Base-by-base conservation (phyloP, 129 eudicot species). In the Solidago caesia region DNA sequence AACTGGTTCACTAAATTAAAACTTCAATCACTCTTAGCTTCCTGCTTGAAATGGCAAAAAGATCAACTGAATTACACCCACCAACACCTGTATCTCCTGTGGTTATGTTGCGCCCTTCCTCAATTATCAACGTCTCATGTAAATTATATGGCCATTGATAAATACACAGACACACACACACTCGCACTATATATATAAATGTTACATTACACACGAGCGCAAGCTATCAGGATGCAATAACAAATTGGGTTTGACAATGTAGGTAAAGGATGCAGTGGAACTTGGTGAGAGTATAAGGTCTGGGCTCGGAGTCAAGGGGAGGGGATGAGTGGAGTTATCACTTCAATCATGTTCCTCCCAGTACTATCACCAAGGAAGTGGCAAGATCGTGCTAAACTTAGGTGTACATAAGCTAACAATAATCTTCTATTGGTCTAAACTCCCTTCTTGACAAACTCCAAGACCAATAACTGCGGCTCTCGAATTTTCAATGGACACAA, bases 251-350 rank as follows among this genome's bases (percentile, higher is more conserved):
- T 73, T 73, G 70, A 45, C 46, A 74, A 73, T 58, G 58, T 57
- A 79, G 83, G 79, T 79, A n/a, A 57, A 66, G 42, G 83, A 79
- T 57, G 79, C 79, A 8, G 61, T 73, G 66, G 83, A 79, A 46
- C 53, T 75, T 66, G 83, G 83, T 56, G 83, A 33, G 10, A 73
- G 44, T 58, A 79, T 79, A 72, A 73, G 70, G 47, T 79, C 83
- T 33, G 69, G 83, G 52, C 83, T 79, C 0, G 79, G 83, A 9
- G 83, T 79, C 46, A 79, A 73, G 70, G 83, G 83, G 13, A 73
- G 83, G 75, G 78, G 78, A 45, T 73, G 42, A 73, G 39, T 46
- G 44, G 9, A 77, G 64, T 77, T 14, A 77, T 47, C 45, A 59
- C 46, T 48, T 70, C 52, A 39, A 70, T 73, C 39, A 21, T 73